Percentiles rank a stretch among this genome's conserved stretches.
phyloP scores from a whole-genome alignment of 2,329 filamentous ascomycete genomes.

The Pseudocercospora cruenta region DNA sequence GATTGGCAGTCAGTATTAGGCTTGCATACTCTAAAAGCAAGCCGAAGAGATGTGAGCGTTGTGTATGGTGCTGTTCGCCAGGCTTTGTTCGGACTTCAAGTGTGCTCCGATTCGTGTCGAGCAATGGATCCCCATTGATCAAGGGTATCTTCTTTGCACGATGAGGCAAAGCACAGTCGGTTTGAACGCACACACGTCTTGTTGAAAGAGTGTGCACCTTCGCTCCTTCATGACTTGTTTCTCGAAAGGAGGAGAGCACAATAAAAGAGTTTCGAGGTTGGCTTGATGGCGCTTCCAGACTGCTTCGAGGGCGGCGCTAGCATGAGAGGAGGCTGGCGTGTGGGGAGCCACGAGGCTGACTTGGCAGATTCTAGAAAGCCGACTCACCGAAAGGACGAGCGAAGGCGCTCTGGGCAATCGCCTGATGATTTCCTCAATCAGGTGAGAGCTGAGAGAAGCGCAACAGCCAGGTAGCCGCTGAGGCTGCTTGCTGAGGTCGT shows the following conservation, averaged over 20 bases:
- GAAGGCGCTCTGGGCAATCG: slow-evolving; percentile 22
- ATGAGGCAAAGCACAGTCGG: background rate
- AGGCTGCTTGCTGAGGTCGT: slow-evolving; percentile 13
- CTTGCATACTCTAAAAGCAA: background rate
- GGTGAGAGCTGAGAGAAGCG: slow-evolving; percentile 22
- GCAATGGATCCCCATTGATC: slow-evolving; percentile 4
- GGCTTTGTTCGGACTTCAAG: background rate
- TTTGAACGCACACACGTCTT: background rate
- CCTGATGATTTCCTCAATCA: slow-evolving; percentile 23
- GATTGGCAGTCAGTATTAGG: slow-evolving; percentile 1
- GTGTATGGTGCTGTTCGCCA: background rate
- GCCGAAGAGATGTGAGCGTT: background rate
- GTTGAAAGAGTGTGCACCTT: background rate
- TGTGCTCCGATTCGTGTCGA: background rate
- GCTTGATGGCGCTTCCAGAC: background rate
- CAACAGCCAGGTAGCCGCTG: slow-evolving; percentile 25
- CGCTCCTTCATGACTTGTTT: background rate
- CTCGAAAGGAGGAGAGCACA: background rate
- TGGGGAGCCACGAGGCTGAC: background rate
- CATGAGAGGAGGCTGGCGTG: no score
- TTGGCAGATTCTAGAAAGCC: background rate
- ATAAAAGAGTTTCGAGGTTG: no score
- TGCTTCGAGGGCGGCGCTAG: no score
- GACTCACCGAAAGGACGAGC: slow-evolving; percentile 30
- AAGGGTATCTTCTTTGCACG: background rate